Evolutionary conservation across 768 basidiomycete genomes (phyloP), one percentile per base, ranked within the genome.

Genomic region (Tulasnella sp.): DNA sequence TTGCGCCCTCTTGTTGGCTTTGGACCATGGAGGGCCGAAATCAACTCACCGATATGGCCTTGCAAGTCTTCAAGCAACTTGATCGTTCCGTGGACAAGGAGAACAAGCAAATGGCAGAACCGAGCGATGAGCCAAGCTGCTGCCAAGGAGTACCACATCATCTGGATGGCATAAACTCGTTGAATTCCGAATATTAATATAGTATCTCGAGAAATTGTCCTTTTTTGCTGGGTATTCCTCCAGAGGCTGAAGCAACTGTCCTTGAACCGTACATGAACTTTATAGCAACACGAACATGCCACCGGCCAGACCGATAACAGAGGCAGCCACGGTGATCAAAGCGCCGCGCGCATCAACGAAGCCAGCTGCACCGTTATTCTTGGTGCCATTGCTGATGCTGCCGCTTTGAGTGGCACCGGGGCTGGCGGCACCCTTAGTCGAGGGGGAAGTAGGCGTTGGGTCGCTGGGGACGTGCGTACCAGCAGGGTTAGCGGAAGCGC

Each of bases 101-200:
- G 42, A 97, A 98, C 87, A 93, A 93, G n/a, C 87, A n/a, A 88
- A 71, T 99, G 97, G 96, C 90, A 99, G 80, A 98, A 96, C 86
- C 91, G 93, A 12, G 97, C 97, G 2, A 97, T 99, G n/a, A n/a
- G n/a, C 79, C 94, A 94, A 85, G 97, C 97, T 14, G 97, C 97
- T 36, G 96, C 99, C 87, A 98, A 98, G 86, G 97, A 99, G 84
- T 99, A 99, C 85, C 97, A 99, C 86, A 95, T 93, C 56, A 91
- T 99, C 81, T 99, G 98, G 98, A 92, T 97, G 80, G 93, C 94
- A 1, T 92, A 93, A 83, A 98, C 97, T 38, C 93, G 98, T 34
- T 99, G 82, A 96, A 99, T 85, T 92, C 93, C 71, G 94, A 94
- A 86, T 96, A 42, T 42, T 42, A 42, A 42, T 42, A 96, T 19